A percentile compares a stretch with the other conserved stretches of the same genome.
phyloP scores from a whole-genome alignment of 257 asterid species.

The Nicotiana otophora region DNA sequence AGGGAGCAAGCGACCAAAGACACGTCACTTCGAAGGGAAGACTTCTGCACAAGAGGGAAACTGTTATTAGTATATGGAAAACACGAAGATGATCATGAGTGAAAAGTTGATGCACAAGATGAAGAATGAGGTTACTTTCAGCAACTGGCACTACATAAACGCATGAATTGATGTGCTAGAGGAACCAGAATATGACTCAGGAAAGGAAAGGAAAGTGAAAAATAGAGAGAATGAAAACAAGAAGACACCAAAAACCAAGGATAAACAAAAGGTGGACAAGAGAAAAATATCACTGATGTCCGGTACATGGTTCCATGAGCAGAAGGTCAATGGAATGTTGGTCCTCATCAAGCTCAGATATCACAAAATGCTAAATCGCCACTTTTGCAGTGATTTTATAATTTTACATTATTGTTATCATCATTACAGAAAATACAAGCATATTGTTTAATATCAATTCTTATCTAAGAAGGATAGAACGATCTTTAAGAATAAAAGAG shows the following conservation, averaged over 20 bases:
- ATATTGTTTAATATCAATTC: neutral
- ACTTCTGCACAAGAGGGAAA: constrained; percentile 14
- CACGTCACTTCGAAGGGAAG: neutral
- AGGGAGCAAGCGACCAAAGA: constrained; percentile 10
- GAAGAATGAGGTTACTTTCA: neutral
- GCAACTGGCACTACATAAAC: neutral
- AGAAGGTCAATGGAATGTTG: neutral
- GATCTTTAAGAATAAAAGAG: neutral
- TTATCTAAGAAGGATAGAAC: neutral
- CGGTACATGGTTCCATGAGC: neutral
- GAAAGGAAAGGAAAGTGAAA: neutral
- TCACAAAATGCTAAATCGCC: neutral
- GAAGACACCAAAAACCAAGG: neutral
- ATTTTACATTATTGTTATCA: neutral
- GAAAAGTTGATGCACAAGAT: neutral
- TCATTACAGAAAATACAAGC: neutral
- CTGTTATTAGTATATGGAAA: neutral
- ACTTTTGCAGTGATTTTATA: neutral
- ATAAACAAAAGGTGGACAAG: neutral
- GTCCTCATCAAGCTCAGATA: neutral
- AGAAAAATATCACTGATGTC: neutral
- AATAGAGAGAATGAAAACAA: neutral
- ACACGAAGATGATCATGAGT: neutral
- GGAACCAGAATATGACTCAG: neutral
- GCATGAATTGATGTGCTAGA: neutral